Percentiles rank a stretch among this genome's conserved stretches.
phyloP scores from a whole-genome alignment of 2,329 filamentous ascomycete genomes.

The Ophiostoma ulmi region DNA sequence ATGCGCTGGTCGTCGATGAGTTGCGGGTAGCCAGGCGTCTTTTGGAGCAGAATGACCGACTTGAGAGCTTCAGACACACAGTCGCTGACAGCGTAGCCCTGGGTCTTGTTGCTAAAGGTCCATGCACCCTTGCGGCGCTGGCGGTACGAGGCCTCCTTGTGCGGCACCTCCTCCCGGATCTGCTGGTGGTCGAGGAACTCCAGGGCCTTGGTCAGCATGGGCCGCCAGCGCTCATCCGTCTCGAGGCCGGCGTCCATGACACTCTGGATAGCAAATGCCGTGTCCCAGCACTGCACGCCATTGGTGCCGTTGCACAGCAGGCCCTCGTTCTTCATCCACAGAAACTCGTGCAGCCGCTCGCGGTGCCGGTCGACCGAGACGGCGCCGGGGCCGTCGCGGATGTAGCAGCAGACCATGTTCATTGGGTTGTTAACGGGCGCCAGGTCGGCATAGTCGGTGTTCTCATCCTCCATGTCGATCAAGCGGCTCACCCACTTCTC shows the following conservation, averaged over 20 bases:
- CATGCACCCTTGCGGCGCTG: constrained; percentile 89
- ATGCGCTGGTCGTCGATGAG: constrained; percentile 72
- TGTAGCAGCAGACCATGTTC: constrained; percentile 83
- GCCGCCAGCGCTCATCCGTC: constrained; percentile 68
- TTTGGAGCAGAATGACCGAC: constrained; percentile 74
- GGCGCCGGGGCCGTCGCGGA: constrained; percentile 73
- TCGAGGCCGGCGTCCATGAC: constrained; percentile 73
- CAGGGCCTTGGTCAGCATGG: constrained; percentile 78
- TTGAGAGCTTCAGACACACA: constrained; percentile 91
- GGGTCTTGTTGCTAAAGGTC: constrained; percentile 88
- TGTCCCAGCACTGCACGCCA: constrained; percentile 97
- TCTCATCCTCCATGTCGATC: constrained; percentile 85
- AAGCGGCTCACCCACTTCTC: constrained; percentile 79
- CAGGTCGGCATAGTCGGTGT: constrained; percentile 80
- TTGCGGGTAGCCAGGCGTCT: constrained; percentile 66
- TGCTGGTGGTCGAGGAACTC: constrained; percentile 87
- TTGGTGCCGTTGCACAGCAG: constrained; percentile 96
- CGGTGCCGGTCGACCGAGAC: constrained; percentile 63
- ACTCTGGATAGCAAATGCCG: constrained; percentile 80
- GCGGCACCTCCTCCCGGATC: constrained; percentile 73
- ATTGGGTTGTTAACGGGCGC: constrained; percentile 87
- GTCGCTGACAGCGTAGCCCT: constrained; percentile 94
- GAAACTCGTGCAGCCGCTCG: constrained; percentile 74
- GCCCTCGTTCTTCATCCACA: constrained; percentile 89
- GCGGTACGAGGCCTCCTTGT: constrained; percentile 78